phyloP scores from a whole-genome alignment of 2,329 filamentous ascomycete species.

The Alternaria ethzedia region DNA sequence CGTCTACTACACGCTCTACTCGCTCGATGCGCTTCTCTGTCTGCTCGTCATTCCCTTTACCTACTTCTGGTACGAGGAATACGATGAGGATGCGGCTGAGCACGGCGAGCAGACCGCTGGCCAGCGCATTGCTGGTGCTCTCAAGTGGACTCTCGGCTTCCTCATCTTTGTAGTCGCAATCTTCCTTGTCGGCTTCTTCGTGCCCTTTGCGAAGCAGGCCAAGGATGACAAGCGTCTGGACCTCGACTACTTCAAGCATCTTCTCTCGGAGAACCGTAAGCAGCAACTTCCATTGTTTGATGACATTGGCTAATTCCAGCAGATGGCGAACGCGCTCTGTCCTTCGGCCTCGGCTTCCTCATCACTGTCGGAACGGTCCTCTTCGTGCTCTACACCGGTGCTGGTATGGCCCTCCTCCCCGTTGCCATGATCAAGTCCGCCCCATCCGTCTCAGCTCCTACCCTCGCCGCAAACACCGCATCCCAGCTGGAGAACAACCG shows the following conservation, averaged over 20 bases:
- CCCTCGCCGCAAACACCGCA: conserved; percentile 76
- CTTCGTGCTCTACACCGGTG: conserved; percentile 87
- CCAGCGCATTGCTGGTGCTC: conserved; percentile 78
- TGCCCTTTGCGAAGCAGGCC: conserved; percentile 75
- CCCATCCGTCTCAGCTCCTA: conserved; percentile 81
- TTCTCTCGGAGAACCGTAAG: conserved; percentile 80
- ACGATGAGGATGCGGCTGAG: conserved; percentile 87
- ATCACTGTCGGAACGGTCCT: conserved; percentile 85
- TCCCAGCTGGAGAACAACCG: conserved; percentile 85
- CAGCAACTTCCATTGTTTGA: conserved; percentile 14
- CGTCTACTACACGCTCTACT: conserved; percentile 93
- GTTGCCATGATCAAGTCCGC: conserved; percentile 91
- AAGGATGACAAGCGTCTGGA: conserved; percentile 71
- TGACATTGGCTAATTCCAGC: conserved; percentile 18
- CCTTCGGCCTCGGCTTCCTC: conserved; percentile 87
- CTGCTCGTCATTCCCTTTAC: conserved; percentile 90
- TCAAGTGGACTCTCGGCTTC: conserved; percentile 91
- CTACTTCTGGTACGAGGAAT: conserved; percentile 98
- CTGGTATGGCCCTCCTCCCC: conserved; percentile 86
- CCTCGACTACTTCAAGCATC: conserved; percentile 87
- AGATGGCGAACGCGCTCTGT: conserved; percentile 89
- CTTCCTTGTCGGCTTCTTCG: conserved; percentile 93
- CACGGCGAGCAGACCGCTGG: conserved; percentile 75
- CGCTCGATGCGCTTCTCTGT: conserved; percentile 87
- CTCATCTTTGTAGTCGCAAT: conserved; percentile 78